phyloP scores from a whole-genome alignment of 768 basidiomycete genomes.

The Mycena amicta region DNA sequence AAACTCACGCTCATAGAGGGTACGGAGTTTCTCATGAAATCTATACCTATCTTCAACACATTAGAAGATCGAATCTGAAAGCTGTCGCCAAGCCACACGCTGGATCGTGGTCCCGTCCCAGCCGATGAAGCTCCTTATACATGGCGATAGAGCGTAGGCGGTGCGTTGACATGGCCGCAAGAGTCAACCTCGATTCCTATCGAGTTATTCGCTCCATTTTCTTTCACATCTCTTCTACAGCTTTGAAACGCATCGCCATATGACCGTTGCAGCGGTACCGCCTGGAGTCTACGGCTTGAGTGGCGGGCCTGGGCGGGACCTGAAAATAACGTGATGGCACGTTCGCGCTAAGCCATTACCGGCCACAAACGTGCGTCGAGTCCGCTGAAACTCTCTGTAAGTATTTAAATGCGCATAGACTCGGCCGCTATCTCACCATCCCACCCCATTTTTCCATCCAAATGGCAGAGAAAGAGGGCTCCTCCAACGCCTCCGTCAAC shows the following conservation, averaged over 20 bases:
- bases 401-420: background rate
- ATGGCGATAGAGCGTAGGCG: constrained; percentile 68
- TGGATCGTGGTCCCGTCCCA: constrained; percentile 83
- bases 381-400: background rate
- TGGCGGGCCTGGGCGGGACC: background rate
- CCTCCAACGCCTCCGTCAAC: constrained; percentile 34
- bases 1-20: constrained; percentile 73
- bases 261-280: background rate
- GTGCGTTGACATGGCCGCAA: background rate
- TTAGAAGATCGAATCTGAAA: constrained; percentile 14
- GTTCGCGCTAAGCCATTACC: too few relatives aligned
- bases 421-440: background rate
- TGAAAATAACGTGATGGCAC: too few relatives aligned
- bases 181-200: constrained; percentile 25
- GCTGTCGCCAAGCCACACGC: constrained; percentile 53
- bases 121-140: constrained; percentile 81
- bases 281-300: background rate
- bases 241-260: background rate
- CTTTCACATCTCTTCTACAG: background rate
- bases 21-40: constrained; percentile 72
- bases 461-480: constrained; percentile 43
- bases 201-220: constrained; percentile 37
- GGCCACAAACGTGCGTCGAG: background rate
- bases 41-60: constrained; percentile 59
- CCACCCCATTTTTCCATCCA: constrained; percentile 7